phyloP scores from a whole-genome alignment of 257 asterid species.

The Rauvolfia tetraphylla region DNA sequence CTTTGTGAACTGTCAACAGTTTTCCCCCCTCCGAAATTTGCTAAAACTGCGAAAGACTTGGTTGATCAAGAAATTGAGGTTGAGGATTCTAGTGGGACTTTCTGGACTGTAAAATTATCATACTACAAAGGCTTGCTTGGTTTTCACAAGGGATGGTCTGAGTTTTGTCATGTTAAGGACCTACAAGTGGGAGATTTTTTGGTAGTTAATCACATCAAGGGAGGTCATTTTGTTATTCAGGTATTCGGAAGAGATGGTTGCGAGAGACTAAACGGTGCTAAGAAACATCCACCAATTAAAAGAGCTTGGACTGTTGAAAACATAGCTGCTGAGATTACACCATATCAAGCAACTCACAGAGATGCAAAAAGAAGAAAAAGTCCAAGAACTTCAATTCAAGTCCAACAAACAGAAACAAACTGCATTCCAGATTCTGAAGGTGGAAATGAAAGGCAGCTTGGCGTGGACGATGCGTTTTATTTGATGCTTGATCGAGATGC shows the following conservation, averaged over 20 bases:
- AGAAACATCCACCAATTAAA: background rate
- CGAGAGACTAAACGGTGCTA: conserved; percentile 26
- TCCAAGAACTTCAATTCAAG: conserved; percentile 19
- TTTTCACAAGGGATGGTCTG: conserved; percentile 55
- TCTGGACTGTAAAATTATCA: conserved; percentile 42
- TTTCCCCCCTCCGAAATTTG: conserved; percentile 59
- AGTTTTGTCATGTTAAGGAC: conserved; percentile 39
- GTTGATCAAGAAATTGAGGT: conserved; percentile 33
- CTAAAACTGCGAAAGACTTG: conserved; percentile 26
- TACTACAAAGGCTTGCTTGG: conserved; percentile 31
- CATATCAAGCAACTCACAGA: background rate
- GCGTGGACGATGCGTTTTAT: conserved; percentile 29
- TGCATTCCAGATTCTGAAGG: conserved; percentile 9
- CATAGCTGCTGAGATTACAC: conserved; percentile 15
- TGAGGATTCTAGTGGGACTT: conserved; percentile 47
- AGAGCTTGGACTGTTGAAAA: conserved; percentile 14
- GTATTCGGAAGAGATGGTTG: conserved; percentile 39
- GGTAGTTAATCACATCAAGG: conserved; percentile 30
- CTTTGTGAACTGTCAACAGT: conserved; percentile 37
- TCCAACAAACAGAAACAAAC: conserved; percentile 11
- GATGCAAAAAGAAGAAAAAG: conserved; percentile 14
- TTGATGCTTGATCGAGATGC: conserved; percentile 32
- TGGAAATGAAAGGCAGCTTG: conserved; percentile 8
- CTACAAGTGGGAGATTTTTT: conserved; percentile 42
- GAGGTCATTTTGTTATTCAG: conserved; percentile 44